Evolutionary conservation across 164 flowering plant species (phyloP).

Genomic region (Vitis rotundifolia): DNA sequence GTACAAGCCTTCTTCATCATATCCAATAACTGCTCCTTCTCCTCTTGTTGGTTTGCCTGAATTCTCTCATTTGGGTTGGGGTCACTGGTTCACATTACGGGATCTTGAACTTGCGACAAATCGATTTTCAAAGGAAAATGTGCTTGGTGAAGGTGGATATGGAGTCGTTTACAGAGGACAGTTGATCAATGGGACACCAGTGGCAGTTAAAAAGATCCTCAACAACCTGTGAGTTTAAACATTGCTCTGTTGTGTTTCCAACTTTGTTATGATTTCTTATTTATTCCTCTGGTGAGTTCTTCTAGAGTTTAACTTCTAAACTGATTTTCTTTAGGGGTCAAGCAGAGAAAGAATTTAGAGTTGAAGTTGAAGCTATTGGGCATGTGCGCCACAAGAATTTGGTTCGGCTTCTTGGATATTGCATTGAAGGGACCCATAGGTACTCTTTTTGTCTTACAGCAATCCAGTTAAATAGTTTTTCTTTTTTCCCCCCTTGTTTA

Average conservation of each 20-base stretch:
- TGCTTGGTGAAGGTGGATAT: slow-evolving; percentile 80
- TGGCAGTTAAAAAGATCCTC: slow-evolving; percentile 73
- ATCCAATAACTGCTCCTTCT: slow-evolving; percentile 64
- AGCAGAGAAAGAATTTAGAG: slow-evolving; percentile 79
- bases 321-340: slow-evolving; percentile 48
- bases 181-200: slow-evolving; percentile 64
- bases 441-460: slow-evolving; percentile 1
- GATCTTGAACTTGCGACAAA: slow-evolving; percentile 76
- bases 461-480: no score
- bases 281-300: neutral
- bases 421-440: slow-evolving; percentile 76
- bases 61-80: slow-evolving; percentile 81
- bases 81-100: slow-evolving; percentile 78
- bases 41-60: slow-evolving; percentile 70
- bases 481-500: no score
- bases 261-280: neutral
- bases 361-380: slow-evolving; percentile 82
- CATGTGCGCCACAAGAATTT: slow-evolving; percentile 81
- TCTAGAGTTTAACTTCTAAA: neutral
- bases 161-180: slow-evolving; percentile 65
- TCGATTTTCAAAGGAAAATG: slow-evolving; percentile 62
- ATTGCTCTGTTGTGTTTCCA: neutral
- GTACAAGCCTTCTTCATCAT: slow-evolving; percentile 47
- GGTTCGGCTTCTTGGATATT: slow-evolving; percentile 77
- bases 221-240: slow-evolving; percentile 60